phyloP scores from a whole-genome alignment of 2,329 filamentous ascomycete species.

The Diplodia intermedia region DNA sequence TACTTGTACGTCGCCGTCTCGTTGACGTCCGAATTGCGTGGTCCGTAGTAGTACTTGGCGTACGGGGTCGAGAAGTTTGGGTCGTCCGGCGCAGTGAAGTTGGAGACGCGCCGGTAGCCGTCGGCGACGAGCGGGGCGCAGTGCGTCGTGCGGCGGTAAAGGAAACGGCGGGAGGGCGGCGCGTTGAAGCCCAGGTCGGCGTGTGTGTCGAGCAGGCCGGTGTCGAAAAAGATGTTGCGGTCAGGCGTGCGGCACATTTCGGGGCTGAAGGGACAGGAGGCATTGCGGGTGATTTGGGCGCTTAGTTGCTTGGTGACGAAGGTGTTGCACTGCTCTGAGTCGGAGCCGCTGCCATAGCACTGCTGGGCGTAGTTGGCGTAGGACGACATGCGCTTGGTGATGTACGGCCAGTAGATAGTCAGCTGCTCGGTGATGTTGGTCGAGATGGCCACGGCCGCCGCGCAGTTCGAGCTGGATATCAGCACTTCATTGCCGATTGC shows the following conservation, averaged over 20 bases:
- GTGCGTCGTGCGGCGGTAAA: slow-evolving; percentile 20
- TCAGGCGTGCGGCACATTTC: slow-evolving; percentile 36
- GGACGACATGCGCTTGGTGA: slow-evolving; percentile 18
- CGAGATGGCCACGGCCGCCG: neutral
- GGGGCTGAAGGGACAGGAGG: slow-evolving; percentile 37
- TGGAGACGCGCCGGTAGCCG: slow-evolving; percentile 9
- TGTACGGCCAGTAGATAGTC: slow-evolving; percentile 13
- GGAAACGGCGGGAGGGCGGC: slow-evolving; percentile 36
- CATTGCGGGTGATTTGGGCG: slow-evolving; percentile 9
- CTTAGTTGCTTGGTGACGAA: slow-evolving; percentile 15
- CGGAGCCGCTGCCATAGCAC: slow-evolving; percentile 29
- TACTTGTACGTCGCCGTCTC: slow-evolving; percentile 20
- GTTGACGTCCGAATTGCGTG: neutral
- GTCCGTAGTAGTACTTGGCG: slow-evolving; percentile 21
- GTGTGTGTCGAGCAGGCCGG: slow-evolving; percentile 38
- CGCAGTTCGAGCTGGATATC: slow-evolving; percentile 42
- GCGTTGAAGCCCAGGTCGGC: slow-evolving; percentile 43
- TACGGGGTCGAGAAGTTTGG: neutral
- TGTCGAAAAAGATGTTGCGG: slow-evolving; percentile 36
- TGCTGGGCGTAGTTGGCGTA: slow-evolving; percentile 20
- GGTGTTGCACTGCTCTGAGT: slow-evolving; percentile 22
- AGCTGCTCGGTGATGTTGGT: neutral
- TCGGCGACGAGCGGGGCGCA: slow-evolving; percentile 27
- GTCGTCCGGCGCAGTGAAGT: slow-evolving; percentile 4
- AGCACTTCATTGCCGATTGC: slow-evolving; percentile 44